Conservation (phyloP, 169 alveolate genomes). For the Eimeria zaria region DNA sequence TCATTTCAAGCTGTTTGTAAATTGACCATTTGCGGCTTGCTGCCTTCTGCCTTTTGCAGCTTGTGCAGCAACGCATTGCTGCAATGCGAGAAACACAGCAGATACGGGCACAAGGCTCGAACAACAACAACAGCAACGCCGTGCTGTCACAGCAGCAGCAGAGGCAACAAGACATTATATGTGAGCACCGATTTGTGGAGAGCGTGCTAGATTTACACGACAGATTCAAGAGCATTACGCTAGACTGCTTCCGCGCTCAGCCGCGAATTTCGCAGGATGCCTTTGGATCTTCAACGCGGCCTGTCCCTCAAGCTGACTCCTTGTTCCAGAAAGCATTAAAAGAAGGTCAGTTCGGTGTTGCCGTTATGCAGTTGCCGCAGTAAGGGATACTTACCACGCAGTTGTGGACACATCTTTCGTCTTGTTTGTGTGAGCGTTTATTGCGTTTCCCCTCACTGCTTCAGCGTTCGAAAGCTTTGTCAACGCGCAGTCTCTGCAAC, state of each 20-base stretch:
- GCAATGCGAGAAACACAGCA: conserved; percentile 82
- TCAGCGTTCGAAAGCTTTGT: conserved; percentile 85
- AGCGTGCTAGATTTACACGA: conserved; percentile 81
- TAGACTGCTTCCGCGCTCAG: conserved; percentile 80
- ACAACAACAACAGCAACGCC: conserved; percentile 69
- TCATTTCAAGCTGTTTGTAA: too few species aligned
- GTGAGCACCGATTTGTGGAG: conserved; percentile 81
- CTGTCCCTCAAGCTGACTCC: conserved; percentile 84
- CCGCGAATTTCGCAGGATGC: conserved; percentile 49
- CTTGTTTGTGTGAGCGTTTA: not conserved
- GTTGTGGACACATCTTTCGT: not conserved
- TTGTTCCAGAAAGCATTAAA: conserved; percentile 85
- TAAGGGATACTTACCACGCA: not conserved
- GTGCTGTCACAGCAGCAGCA: conserved; percentile 61
- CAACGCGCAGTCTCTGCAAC: conserved; percentile 77
- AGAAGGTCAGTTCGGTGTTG: conserved; percentile 79
- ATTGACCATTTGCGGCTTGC: not conserved
- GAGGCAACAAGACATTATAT: conserved; percentile 65
- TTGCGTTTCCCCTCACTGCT: conserved; percentile 2
- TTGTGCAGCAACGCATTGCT: conserved; percentile 62
- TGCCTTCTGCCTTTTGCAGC: conserved; percentile 27
- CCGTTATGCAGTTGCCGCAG: not conserved
- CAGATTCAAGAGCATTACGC: conserved; percentile 59
- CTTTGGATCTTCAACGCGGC: conserved; percentile 36
- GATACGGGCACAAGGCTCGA: conserved; percentile 73